Evolutionary conservation across 2,329 filamentous ascomycete genomes (phyloP), one percentile per base, ranked within the genome.

Genomic region (Fusarium pininemorale): DNA sequence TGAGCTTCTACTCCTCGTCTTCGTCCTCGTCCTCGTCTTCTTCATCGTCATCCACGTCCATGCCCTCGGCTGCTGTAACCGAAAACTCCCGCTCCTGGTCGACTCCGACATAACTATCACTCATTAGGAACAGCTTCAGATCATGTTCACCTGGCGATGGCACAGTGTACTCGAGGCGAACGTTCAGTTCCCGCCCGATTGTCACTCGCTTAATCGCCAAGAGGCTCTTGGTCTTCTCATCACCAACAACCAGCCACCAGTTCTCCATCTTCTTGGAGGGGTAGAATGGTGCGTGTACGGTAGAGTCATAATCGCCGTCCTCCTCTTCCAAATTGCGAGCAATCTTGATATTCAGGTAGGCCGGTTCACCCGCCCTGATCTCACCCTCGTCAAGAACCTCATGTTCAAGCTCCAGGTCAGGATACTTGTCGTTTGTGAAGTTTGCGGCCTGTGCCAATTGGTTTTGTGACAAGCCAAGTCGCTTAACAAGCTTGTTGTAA

Each of bases 211-310:
- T 99, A 86, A 98, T 98, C 6, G 94, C 95, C 66, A 98, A 87
- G 71, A 99, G 86, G 73, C 89, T 95, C 86, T 94, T 96, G 45
- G 93, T 94, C 81, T 90, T 93, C 84, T 98, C 95, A 77, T 98
- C 95, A 37, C 95, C 96, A 39, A 99, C 94, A 26, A 99, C 94
- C 63, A 99, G 85, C 96, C 96, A 99, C 95, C 95, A 99, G 81
- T 96, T 98, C 87, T 99, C 96, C 86, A 94, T 92, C 88, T 99
- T 99, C 82, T 93, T 92, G 56, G 83, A 87, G 2, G 96, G 95
- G 81, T 96, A 99, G 87, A 98, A 99, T 1, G 96, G 96, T 58
- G 96, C 95, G 81, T 98, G 95, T 5, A 98, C 97, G 4, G 91
- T 92, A 5, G 92, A 90, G 81, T 98, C 94, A 22, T 93, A 89